Evolutionary conservation across 2,329 filamentous ascomycete species (phyloP), one percentile per base, ranked within the genome.

Genomic region (Cladorrhinum sp.): DNA sequence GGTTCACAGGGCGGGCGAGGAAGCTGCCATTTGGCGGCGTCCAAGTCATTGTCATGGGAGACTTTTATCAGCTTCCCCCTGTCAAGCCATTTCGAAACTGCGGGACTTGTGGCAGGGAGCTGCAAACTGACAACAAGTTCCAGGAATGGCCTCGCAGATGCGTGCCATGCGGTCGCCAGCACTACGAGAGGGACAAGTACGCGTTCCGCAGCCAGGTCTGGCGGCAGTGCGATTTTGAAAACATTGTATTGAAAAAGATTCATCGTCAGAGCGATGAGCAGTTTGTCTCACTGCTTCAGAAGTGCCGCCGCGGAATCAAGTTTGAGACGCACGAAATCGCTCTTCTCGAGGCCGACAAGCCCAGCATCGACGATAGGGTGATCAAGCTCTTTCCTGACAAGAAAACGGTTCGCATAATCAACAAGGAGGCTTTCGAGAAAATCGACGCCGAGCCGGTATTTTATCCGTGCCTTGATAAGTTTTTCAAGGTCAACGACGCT

Each of bases 31-130:
- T 77, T 64, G 78, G 77, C 1, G 83, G 82, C 1, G 75, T 82
- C 2, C 83, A 86, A 65, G 55, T 86, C 12, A 71, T 86, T 9
- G 78, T 85, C 3, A 82, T 81, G 0, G 84, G 84, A 1, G 85
- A 88, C 64, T 86, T 87, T 60, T 85, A 79, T 63, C 83, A 86
- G 65, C 70, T 88, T 0, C 81, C 85, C 0, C 84, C 85, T 0
- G 83, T 88, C 1, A 80, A 79, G 50, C 83, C 83, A 0, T 86
- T 87, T 52, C 62, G 74, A 39, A 69, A 79, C 62, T 86, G 84
- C 62, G 76, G 82, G 3, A 18, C 71, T 1, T 85, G 82, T 65
- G 81, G 82, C 1, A 70, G 69, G 46, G 69, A 74, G 30, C 66
- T 75, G 33, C 50, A 60, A 24, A 49, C 62, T 14, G 62, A 18